phyloP scores from a whole-genome alignment of 2,329 filamentous ascomycete species.

The Pleomassaria siparia region DNA sequence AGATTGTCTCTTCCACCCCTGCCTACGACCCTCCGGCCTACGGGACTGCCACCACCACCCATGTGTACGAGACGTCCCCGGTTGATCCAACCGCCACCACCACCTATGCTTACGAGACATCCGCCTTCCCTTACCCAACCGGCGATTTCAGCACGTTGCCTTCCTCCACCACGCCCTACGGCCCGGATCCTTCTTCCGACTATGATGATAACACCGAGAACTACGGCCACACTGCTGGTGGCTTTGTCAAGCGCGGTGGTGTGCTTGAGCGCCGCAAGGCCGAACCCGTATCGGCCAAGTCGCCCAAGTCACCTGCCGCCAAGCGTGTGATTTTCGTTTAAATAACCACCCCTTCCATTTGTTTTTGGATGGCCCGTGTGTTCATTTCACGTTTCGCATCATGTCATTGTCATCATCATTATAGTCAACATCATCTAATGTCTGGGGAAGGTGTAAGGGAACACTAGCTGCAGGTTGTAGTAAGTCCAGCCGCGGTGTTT shows the following conservation, averaged over 20 bases:
- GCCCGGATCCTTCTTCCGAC: conserved; percentile 10
- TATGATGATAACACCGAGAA: conserved; percentile 8
- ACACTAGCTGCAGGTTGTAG: too few species aligned
- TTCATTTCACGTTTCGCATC: background rate
- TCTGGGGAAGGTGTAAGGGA: too few species aligned
- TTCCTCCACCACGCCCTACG: conserved; percentile 1
- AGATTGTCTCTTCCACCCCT: too few species aligned
- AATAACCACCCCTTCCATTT: background rate
- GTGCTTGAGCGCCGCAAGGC: conserved; percentile 24
- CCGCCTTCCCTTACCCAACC: too few species aligned
- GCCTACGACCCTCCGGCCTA: too few species aligned
- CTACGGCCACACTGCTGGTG: conserved; percentile 10
- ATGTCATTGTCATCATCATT: too few species aligned
- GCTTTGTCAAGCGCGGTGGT: conserved; percentile 25
- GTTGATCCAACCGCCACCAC: background rate
- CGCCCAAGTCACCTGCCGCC: too few species aligned
- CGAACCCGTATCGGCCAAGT: background rate
- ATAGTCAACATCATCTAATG: too few species aligned
- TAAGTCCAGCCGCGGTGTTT: too few species aligned
- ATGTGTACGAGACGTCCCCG: too few species aligned
- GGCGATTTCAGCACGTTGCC: background rate
- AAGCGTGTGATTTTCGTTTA: conserved; percentile 12
- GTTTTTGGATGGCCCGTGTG: background rate
- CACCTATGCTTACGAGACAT: background rate
- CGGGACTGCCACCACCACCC: too few species aligned